phyloP scores from a whole-genome alignment of 2,329 filamentous ascomycete species.

The Colletotrichum shisoi region DNA sequence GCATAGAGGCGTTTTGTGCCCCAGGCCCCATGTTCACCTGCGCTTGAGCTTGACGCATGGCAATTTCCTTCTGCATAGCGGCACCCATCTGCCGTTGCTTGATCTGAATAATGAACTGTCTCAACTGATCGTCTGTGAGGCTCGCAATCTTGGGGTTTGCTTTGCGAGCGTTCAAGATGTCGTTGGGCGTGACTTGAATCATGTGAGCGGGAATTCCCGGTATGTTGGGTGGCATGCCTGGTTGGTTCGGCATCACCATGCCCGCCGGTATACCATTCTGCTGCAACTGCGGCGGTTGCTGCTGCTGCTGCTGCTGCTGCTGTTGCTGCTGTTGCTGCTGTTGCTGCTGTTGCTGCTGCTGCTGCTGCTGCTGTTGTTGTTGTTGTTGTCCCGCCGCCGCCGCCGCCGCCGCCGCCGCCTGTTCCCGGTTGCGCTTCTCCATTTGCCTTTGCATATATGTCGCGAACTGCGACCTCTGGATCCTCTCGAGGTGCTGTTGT shows the following conservation, averaged over 20 bases:
- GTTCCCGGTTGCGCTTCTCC: slow-evolving; percentile 40
- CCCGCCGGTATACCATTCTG: slow-evolving; percentile 35
- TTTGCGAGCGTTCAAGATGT: slow-evolving; percentile 44
- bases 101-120: slow-evolving; percentile 33
- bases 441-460: slow-evolving; percentile 41
- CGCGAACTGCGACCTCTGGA: slow-evolving; percentile 54
- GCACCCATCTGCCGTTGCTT: slow-evolving; percentile 35
- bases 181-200: slow-evolving; percentile 42
- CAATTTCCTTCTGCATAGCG: slow-evolving; percentile 38
- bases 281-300: slow-evolving; percentile 39
- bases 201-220: slow-evolving; percentile 40
- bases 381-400: slow-evolving; percentile 40
- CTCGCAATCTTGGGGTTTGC: slow-evolving; percentile 40
- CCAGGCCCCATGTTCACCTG: slow-evolving; percentile 17
- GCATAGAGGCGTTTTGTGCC: slow-evolving; percentile 10
- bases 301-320: slow-evolving; percentile 36
- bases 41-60: slow-evolving; percentile 33
- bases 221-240: slow-evolving; percentile 41
- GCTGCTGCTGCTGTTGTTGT: slow-evolving; percentile 15
- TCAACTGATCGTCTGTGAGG: slow-evolving; percentile 42
- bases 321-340: slow-evolving; percentile 34
- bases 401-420: slow-evolving; percentile 42
- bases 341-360: slow-evolving; percentile 21
- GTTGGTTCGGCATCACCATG: slow-evolving; percentile 18
- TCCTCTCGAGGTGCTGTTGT: slow-evolving; percentile 46